Percentiles rank a stretch among this genome's conserved stretches.
Evolutionary conservation across 2,329 filamentous ascomycete species (phyloP).

Genomic region (Penicillium sp.): DNA sequence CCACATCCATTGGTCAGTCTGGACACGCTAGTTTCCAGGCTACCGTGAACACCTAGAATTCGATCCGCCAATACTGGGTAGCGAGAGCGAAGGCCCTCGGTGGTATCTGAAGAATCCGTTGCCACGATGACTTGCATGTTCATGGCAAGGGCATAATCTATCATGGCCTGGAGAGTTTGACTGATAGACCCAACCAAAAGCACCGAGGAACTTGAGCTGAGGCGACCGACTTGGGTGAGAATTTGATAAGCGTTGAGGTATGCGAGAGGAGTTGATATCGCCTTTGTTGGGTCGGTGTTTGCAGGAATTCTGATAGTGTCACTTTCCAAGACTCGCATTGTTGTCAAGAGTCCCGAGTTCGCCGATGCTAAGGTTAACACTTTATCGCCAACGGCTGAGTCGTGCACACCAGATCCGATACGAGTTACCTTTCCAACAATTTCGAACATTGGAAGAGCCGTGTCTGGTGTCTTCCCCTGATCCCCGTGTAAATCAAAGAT

Average conservation of each 20-base stretch:
- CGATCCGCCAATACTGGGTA: conserved; percentile 13
- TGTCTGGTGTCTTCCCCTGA: conserved; percentile 10
- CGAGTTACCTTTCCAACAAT: conserved; percentile 13
- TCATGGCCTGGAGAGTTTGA: conserved; percentile 18
- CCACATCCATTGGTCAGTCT: conserved; percentile 19
- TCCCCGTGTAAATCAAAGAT: conserved; percentile 14
- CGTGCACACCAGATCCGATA: conserved; percentile 13
- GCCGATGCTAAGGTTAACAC: conserved; percentile 14
- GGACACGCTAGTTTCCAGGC: conserved; percentile 16
- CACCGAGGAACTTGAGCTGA: conserved; percentile 12
- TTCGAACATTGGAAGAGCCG: conserved; percentile 18
- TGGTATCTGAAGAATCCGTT: conserved; percentile 11
- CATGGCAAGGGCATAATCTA: conserved; percentile 17
- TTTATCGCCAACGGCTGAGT: conserved; percentile 16
- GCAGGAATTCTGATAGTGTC: conserved; percentile 16
- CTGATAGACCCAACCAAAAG: conserved; percentile 15
- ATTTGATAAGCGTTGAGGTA: conserved; percentile 17
- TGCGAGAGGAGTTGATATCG: conserved; percentile 17
- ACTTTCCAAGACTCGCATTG: conserved; percentile 12
- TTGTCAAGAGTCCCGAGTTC: conserved; percentile 12
- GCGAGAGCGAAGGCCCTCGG: conserved; percentile 8
- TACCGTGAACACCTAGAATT: conserved; percentile 12
- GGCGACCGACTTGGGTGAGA: conserved; percentile 14
- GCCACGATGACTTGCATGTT: conserved; percentile 18
- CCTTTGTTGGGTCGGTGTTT: conserved; percentile 7